Base-by-base conservation (phyloP, 2,329 filamentous ascomycete species). In the Falciphora oryzae region DNA sequence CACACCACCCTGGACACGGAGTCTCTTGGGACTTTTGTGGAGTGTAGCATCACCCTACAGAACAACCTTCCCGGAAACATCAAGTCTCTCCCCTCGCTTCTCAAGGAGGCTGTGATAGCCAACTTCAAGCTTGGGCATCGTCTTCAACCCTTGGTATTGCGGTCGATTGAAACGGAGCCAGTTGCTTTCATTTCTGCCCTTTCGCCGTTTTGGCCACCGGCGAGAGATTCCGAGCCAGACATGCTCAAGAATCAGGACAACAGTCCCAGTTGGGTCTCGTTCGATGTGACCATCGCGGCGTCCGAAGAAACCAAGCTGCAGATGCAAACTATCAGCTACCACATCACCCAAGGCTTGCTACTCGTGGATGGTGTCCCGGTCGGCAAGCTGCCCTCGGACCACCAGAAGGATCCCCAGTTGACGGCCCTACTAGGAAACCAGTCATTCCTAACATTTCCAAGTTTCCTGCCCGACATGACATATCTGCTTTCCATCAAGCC, bases 361-460 rank as follows among this genome's bases (percentile, higher is more conserved):
- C 59, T 80, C 0, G 71, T 82, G 0, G 74, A 80, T 63, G 67
- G 71, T 18, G 71, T 72, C 62, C 68, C 77, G 1, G 63, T 75
- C 2, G 69, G 77, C 0, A 83, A 81, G 16, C 76, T 90, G 0
- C 87, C 88, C 0, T 69, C 77, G 0, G 74, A 82, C 1, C 81
- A 85, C 58, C 67, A 79, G 78, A 25, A 81, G 4, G 75, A 79
- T 0, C 61, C 65, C 0, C 69, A 72, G 1, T 75, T 88, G 10
- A 71, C 73, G 7, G 75, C 80, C 4, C 75, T 90, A 0, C 88
- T 90, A 68, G 82, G 82, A 0, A 73, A 79, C 1, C 79, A 82
- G 18, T 76, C 77, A 31, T 77, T 88, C 0, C 76, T 80, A 0
- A 83, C 81, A 0, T 83, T 73, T 27, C 82, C 86, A 0, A 89